Evolutionary conservation across 2,329 filamentous ascomycete species (phyloP).

Genomic region (Fusarium graminum): DNA sequence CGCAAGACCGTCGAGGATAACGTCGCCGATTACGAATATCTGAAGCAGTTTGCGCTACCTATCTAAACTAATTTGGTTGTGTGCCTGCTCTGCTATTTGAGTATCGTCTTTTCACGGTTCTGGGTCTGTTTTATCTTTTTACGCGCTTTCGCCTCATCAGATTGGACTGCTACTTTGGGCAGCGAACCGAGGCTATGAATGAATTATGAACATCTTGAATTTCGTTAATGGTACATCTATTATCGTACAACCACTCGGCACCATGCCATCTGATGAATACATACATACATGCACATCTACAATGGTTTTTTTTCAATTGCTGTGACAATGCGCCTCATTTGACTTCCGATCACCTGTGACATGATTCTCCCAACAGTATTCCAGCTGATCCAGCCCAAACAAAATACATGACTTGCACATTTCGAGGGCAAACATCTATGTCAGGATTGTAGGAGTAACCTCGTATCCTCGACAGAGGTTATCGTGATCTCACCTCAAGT

Average conservation of each 20-base stretch:
- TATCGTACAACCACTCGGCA: slow-evolving; percentile 49
- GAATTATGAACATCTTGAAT: slow-evolving; percentile 43
- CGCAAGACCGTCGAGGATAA: slow-evolving; percentile 78
- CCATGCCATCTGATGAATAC: slow-evolving; percentile 39
- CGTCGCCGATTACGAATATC: slow-evolving; percentile 80
- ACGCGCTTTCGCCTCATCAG: slow-evolving; percentile 13
- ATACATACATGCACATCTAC: slow-evolving; percentile 39
- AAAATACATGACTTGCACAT: slow-evolving; percentile 26
- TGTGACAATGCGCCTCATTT: slow-evolving; percentile 10
- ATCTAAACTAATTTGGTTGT: slow-evolving; percentile 26
- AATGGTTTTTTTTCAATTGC: slow-evolving; percentile 22
- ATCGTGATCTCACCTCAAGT: slow-evolving; percentile 2
- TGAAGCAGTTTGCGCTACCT: slow-evolving; percentile 73
- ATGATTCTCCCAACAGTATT: slow-evolving; percentile 5
- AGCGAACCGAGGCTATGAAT: slow-evolving; percentile 24
- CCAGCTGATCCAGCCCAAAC: slow-evolving; percentile 9
- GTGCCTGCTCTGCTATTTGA: slow-evolving; percentile 14
- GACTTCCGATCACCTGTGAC: slow-evolving; percentile 6
- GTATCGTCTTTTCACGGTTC: slow-evolving; percentile 17
- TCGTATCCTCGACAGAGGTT: slow-evolving; percentile 2
- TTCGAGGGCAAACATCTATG: slow-evolving; percentile 2
- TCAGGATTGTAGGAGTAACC: background rate
- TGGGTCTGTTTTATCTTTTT: slow-evolving; percentile 14
- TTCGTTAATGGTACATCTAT: slow-evolving; percentile 50
- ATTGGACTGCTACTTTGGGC: slow-evolving; percentile 30